A percentile compares a stretch with the other conserved stretches of the same genome.
These are phyloP conservation scores for Podospora didyma DNA, from an alignment of 495 filamentous ascomycete species.

Conservation along the genomic window DNA sequence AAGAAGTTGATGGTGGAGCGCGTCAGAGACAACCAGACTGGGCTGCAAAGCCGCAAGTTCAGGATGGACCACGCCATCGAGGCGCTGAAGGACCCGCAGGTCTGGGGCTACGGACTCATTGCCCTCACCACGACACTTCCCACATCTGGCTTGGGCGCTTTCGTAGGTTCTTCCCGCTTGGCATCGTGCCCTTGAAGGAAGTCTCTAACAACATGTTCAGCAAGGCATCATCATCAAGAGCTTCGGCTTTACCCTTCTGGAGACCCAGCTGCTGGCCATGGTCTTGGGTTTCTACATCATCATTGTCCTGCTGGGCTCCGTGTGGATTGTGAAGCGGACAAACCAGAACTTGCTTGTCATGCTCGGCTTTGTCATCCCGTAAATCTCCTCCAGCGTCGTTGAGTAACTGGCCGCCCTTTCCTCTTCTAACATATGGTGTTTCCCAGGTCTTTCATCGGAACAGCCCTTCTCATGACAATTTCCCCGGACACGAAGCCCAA, in stretches of 20 bases:
- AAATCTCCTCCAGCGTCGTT: conserved; percentile 22
- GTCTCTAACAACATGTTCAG: no score
- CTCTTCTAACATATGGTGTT: no score
- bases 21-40: conserved; percentile 58
- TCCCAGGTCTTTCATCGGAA: conserved; percentile 53
- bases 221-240: conserved; percentile 57
- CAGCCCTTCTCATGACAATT: conserved; percentile 53
- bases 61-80: conserved; percentile 42
- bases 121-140: conserved; percentile 65
- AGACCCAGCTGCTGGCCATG: conserved; percentile 62
- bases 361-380: conserved; percentile 61
- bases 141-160: conserved; percentile 62
- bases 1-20: conserved; percentile 57
- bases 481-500: conserved; percentile 37
- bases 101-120: conserved; percentile 47
- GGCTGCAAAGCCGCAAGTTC: conserved; percentile 60
- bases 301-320: conserved; percentile 57
- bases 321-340: conserved; percentile 61
- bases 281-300: conserved; percentile 69
- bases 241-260: conserved; percentile 46
- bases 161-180: no score
- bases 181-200: no score
- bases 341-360: conserved; percentile 62
- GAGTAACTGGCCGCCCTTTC: neutral
- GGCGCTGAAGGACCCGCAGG: conserved; percentile 47